A percentile compares a stretch with the other conserved stretches of the same genome.
phyloP scores from a whole-genome alignment of 352 stramenopile species.

The Phytophthora citricola region DNA sequence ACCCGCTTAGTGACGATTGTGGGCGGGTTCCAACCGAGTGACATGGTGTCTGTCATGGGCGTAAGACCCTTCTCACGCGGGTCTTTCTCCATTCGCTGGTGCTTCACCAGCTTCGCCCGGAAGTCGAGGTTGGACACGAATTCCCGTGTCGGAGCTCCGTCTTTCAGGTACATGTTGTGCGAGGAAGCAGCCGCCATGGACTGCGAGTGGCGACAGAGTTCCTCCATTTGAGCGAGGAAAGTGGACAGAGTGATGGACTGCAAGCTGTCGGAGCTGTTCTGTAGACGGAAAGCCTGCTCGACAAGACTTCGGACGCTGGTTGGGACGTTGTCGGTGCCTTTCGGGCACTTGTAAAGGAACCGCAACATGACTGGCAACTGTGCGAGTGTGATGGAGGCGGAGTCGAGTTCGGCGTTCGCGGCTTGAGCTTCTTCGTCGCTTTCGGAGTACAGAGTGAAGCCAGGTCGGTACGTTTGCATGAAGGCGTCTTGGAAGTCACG shows the following conservation, averaged over 20 bases:
- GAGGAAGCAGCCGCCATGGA: conserved; percentile 32
- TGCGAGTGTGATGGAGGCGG: conserved; percentile 43
- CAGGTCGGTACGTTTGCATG: conserved; percentile 54
- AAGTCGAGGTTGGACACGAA: conserved; percentile 70
- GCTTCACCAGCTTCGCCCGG: conserved; percentile 57
- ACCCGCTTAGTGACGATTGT: conserved; percentile 53
- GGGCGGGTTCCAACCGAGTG: conserved; percentile 57
- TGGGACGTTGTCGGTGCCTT: conserved; percentile 61
- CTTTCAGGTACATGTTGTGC: conserved; percentile 51
- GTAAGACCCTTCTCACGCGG: conserved; percentile 52
- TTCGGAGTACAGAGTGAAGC: conserved; percentile 65
- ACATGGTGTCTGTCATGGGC: conserved; percentile 60
- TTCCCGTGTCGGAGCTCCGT: conserved; percentile 44
- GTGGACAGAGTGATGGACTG: conserved; percentile 9
- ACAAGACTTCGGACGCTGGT: conserved; percentile 28
- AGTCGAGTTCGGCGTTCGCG: conserved; percentile 33
- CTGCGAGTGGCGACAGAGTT: conserved; percentile 39
- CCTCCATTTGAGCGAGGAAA: conserved; percentile 49
- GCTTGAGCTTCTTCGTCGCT: conserved; percentile 56
- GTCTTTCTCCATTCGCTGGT: conserved; percentile 60
- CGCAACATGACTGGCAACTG: conserved; percentile 53
- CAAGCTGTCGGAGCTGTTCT: conserved; percentile 9
- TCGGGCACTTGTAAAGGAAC: conserved; percentile 69
- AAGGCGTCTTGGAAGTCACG: conserved; percentile 68
- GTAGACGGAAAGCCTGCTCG: conserved; percentile 23